Conservation (phyloP, 495 filamentous ascomycete genomes). For the Gamarada debralockiae region DNA sequence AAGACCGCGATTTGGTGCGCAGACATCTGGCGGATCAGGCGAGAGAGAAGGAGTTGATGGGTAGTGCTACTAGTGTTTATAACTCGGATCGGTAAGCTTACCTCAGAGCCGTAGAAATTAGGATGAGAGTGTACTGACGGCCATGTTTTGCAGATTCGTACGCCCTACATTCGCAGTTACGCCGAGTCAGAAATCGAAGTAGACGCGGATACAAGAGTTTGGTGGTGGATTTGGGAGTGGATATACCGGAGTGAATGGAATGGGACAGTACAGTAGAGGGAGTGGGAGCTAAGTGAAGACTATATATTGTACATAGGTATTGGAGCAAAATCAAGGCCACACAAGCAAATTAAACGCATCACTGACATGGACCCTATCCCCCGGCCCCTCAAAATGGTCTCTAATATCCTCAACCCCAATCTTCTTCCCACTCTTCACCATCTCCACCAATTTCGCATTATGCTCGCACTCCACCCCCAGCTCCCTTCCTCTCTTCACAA, state of each 20-base stretch:
- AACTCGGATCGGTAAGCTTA: conserved; percentile 74
- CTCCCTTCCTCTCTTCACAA: conserved; percentile 63
- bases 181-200: conserved; percentile 35
- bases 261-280: neutral
- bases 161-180: conserved; percentile 65
- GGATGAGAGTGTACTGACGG: neutral
- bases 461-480: conserved; percentile 60
- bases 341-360: neutral
- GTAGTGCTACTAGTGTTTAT: conserved; percentile 74
- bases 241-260: neutral
- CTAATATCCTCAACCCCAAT: conserved; percentile 8
- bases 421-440: conserved; percentile 32
- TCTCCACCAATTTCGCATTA: conserved; percentile 45
- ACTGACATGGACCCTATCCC: neutral
- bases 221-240: neutral
- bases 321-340: neutral
- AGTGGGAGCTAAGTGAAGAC: too few relatives aligned
- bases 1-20: conserved; percentile 90
- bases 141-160: conserved; percentile 62
- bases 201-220: neutral
- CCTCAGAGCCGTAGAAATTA: conserved; percentile 4
- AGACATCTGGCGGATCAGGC: conserved; percentile 80
- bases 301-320: conserved; percentile 7
- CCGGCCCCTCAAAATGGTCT: neutral
- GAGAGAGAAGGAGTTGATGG: conserved; percentile 84